Conservation (phyloP, 257 asterid genomes). For the Sherardia arvensis region DNA sequence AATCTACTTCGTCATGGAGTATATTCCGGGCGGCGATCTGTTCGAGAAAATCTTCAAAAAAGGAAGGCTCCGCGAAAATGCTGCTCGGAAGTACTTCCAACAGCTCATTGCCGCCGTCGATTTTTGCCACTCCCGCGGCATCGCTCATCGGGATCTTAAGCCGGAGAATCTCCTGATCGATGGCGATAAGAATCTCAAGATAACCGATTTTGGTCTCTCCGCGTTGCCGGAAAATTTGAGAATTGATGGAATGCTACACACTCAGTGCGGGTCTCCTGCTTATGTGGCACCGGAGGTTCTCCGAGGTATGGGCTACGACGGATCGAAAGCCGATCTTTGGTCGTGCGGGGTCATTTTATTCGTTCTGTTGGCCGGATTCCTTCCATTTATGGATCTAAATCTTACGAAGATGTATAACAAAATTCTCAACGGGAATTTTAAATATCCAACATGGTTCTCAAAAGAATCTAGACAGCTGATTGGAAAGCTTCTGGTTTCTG, state of each 20-base stretch:
- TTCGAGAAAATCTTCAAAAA: constrained; percentile 43
- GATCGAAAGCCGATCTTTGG: constrained; percentile 72
- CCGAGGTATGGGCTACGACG: constrained; percentile 64
- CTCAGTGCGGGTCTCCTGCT: constrained; percentile 81
- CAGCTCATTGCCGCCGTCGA: constrained; percentile 74
- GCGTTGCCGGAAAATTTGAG: constrained; percentile 59
- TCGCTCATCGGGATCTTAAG: constrained; percentile 61
- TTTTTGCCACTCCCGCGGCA: constrained; percentile 85
- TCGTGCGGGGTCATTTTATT: constrained; percentile 77
- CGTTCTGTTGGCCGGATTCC: constrained; percentile 57
- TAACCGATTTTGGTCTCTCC: constrained; percentile 75
- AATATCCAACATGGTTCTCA: constrained; percentile 68
- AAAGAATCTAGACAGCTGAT: constrained; percentile 41
- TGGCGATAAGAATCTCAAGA: constrained; percentile 52
- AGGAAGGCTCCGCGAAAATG: constrained; percentile 47
- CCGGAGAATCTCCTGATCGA: constrained; percentile 73
- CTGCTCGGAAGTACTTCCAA: constrained; percentile 59
- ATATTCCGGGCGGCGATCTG: constrained; percentile 72
- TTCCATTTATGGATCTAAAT: constrained; percentile 67
- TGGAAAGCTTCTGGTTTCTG: constrained; percentile 48
- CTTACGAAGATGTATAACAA: constrained; percentile 66
- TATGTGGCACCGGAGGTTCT: constrained; percentile 79
- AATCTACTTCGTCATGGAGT: constrained; percentile 66
- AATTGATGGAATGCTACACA: constrained; percentile 65
- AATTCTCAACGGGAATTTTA: constrained; percentile 56